phyloP scores from a whole-genome alignment of 164 flowering plant species.

The Nelumbo lutea region DNA sequence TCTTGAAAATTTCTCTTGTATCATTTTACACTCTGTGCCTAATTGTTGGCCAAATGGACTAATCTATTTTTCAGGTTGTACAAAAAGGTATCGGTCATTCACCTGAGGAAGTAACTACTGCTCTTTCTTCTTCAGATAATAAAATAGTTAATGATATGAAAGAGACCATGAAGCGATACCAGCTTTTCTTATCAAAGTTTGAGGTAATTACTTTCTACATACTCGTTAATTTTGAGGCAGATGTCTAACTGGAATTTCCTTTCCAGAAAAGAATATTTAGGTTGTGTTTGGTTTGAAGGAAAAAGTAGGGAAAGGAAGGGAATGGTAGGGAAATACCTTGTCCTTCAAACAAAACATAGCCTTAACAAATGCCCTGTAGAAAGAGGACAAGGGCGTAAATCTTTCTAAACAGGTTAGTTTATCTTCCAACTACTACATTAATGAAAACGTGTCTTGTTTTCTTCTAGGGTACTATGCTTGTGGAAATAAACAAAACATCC shows the following conservation, averaged over 20 bases:
- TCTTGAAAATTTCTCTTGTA: not conserved
- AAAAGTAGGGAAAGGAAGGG: not conserved
- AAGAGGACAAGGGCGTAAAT: not conserved
- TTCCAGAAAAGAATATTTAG: not conserved
- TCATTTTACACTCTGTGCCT: not conserved
- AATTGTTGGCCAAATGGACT: not conserved
- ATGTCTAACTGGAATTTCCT: too few species aligned
- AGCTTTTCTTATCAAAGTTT: slow-evolving; percentile 57
- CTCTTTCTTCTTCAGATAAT: slow-evolving; percentile 54
- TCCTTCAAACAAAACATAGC: too few species aligned
- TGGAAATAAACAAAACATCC: slow-evolving; percentile 52
- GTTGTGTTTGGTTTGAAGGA: not conserved
- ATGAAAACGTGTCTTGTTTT: not conserved
- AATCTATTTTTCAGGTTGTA: slow-evolving; percentile 51
- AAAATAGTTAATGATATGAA: slow-evolving; percentile 45
- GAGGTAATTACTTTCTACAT: slow-evolving; percentile 45
- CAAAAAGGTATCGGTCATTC: slow-evolving; percentile 59
- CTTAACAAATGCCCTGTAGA: too few species aligned
- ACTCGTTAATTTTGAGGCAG: not conserved
- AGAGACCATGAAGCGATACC: slow-evolving; percentile 57
- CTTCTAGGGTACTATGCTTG: slow-evolving; percentile 71
- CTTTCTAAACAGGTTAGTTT: not conserved
- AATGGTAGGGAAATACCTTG: too few species aligned
- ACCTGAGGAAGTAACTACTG: slow-evolving; percentile 69
- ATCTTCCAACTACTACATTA: not conserved